phyloP scores from a whole-genome alignment of 73 alveolate species.

The Tetrahymena thermophila region DNA sequence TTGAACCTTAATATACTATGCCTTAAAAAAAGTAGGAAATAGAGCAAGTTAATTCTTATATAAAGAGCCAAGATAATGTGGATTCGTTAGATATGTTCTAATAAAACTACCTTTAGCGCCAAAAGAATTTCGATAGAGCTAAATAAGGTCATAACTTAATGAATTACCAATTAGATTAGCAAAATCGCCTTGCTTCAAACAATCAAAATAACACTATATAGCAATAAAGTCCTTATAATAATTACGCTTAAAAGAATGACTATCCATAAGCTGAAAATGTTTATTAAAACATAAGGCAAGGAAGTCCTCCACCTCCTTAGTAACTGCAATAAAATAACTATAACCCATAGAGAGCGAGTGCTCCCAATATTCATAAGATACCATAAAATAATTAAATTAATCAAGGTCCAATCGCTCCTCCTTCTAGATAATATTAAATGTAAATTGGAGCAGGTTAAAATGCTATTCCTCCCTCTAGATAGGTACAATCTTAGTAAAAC shows the following conservation, averaged over 20 bases:
- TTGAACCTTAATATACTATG: not conserved
- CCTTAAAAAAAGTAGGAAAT: not conserved
- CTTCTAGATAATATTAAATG: not conserved
- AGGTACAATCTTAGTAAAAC: not conserved
- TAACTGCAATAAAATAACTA: not conserved
- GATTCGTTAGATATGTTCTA: not conserved
- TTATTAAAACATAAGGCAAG: not conserved
- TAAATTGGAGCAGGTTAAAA: not conserved
- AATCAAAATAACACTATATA: not conserved
- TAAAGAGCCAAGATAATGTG: not conserved
- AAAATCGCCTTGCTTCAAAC: not conserved
- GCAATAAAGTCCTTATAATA: not conserved
- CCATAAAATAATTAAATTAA: not conserved
- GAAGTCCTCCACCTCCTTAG: slow-evolving; percentile 3
- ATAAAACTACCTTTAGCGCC: not conserved
- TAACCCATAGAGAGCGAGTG: not conserved
- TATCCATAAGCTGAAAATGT: not conserved
- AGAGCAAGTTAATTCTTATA: not conserved
- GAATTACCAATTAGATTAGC: not conserved
- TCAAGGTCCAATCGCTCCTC: not conserved
- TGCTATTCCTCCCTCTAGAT: not conserved
- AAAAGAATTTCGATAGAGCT: not conserved
- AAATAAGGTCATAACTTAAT: not conserved
- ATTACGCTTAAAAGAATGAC: not conserved
- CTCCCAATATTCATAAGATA: not conserved